Evolutionary conservation across 73 alveolate genomes (phyloP), one percentile per base, ranked within the genome.

Genomic region (Halteria grandinella): DNA sequence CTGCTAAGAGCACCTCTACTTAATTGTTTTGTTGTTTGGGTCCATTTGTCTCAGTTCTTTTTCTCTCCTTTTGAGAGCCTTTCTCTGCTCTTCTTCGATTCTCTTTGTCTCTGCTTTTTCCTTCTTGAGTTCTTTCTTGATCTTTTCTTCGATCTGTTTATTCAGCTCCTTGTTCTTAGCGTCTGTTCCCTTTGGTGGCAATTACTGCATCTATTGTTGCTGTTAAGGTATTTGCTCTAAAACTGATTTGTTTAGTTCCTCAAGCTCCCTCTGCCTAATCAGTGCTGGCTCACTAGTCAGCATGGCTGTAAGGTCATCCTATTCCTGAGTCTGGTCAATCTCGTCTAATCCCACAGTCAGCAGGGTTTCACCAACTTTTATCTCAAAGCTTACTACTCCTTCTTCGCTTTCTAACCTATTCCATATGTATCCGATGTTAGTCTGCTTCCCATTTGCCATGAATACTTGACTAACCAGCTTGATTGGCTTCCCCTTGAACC

Each of bases 71-170:
- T 14, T 20, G 71, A 7, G 28, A 25, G 6, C 27, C 7, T 23
- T 32, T 24, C 34, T 14, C 28, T 24, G 28, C 7, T 32, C 28
- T 27, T 29, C 8, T 32, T 12, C 7, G 7, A 18, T 8, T 29
- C 34, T 55, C 28, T 11, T 32, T 32, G 5, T 32, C 17, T 27
- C 17, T 24, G 60, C 75, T 32, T 11, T 58, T 58, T 6, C 41
- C 75, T 29, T 33, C 18, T 31, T 36, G 34, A 14, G 11, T 63
- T 4, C 17, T 43, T 1, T n/a, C 15, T 12, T n/a, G 23, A 40
- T 63, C 21, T 63, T 63, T 64, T 63, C 41, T 43, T 40, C 20
- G 29, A 62, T 39, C 59, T 62, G 12, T 39, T 39, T 62, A 49
- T 24, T 62, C 60, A 5, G 36, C 40, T 41, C 15, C 50, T 11